Conservation (phyloP, 2,329 filamentous ascomycete species). For the Pezicula neosporulosa region DNA sequence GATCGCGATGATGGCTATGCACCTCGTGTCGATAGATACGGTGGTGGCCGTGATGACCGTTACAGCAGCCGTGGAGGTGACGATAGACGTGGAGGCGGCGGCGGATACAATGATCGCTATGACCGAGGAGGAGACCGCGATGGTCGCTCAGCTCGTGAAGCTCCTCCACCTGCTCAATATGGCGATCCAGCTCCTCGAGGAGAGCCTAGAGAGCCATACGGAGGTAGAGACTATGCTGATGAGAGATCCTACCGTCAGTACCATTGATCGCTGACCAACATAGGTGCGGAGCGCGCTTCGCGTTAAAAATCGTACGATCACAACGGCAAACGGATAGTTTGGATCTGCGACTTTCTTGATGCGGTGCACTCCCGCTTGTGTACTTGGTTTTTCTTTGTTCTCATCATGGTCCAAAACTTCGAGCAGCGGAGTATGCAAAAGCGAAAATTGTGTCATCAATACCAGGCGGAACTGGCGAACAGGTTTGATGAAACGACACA, state of each 20-base stretch:
- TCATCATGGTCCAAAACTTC: slow-evolving; percentile 30
- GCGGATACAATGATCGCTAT: slow-evolving; percentile 37
- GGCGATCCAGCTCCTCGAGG: slow-evolving; percentile 38
- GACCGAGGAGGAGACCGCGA: slow-evolving; percentile 45
- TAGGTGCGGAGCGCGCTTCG: slow-evolving; percentile 33
- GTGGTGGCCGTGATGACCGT: slow-evolving; percentile 25
- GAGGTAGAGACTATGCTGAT: slow-evolving; percentile 35
- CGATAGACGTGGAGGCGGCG: slow-evolving; percentile 44
- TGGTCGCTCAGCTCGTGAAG: slow-evolving; percentile 35
- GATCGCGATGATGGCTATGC: slow-evolving; percentile 25
- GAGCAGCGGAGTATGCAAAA: slow-evolving; percentile 30
- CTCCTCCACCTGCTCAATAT: slow-evolving; percentile 35
- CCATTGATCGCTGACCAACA: slow-evolving; percentile 31
- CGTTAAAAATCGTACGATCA: slow-evolving; percentile 31
- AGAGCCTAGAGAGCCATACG: slow-evolving; percentile 39
- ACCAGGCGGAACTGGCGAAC: slow-evolving; percentile 27
- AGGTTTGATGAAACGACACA: slow-evolving; percentile 24
- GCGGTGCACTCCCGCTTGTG: slow-evolving; percentile 29
- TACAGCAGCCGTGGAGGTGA: slow-evolving; percentile 19
- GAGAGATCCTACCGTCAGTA: slow-evolving; percentile 29
- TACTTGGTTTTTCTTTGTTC: slow-evolving; percentile 26
- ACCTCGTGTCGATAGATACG: slow-evolving; percentile 30
- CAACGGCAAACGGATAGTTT: slow-evolving; percentile 27
- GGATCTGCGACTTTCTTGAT: slow-evolving; percentile 32
- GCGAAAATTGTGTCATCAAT: slow-evolving; percentile 17